A percentile compares a stretch with the other conserved stretches of the same genome.
Conservation (phyloP, 1,284 basidiomycete genomes). For the Apiotrichum veenhuisii region DNA sequence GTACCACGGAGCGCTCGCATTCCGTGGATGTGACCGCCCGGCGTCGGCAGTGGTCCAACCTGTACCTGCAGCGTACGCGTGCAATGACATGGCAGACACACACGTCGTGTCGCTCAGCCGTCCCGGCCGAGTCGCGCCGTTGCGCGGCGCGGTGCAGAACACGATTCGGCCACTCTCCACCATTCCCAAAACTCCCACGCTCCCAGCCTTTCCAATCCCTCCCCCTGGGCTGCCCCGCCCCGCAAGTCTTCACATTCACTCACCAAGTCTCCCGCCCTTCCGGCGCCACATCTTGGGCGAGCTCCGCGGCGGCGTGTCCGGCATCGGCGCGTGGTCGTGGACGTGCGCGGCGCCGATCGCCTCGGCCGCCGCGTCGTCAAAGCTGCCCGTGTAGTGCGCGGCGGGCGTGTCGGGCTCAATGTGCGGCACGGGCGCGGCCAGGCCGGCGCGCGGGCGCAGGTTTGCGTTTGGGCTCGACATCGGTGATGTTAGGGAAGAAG, state of each 20-base stretch:
- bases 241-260: too few species aligned
- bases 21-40: too few species aligned
- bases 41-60: too few species aligned
- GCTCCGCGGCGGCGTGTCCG: background rate
- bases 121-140: too few species aligned
- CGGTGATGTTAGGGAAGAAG: background rate
- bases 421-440: background rate
- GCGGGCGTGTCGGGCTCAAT: constrained; percentile 18
- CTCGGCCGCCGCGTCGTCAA: constrained; percentile 1
- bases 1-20: too few species aligned
- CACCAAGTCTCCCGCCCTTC: constrained; percentile 10
- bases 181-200: background rate
- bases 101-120: too few species aligned
- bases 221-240: background rate
- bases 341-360: background rate
- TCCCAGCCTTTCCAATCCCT: background rate
- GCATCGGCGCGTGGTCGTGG: background rate
- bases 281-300: background rate
- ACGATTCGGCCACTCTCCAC: too few species aligned
- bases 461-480: background rate
- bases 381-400: constrained; percentile 15
- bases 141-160: too few species aligned
- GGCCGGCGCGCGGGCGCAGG: constrained; percentile 8
- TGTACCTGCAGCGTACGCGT: too few species aligned
- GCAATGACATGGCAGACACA: too few species aligned